Percentiles rank a stretch among this genome's conserved stretches.
Conservation (phyloP, 2,329 filamentous ascomycete species). For the Xylogone sp. region DNA sequence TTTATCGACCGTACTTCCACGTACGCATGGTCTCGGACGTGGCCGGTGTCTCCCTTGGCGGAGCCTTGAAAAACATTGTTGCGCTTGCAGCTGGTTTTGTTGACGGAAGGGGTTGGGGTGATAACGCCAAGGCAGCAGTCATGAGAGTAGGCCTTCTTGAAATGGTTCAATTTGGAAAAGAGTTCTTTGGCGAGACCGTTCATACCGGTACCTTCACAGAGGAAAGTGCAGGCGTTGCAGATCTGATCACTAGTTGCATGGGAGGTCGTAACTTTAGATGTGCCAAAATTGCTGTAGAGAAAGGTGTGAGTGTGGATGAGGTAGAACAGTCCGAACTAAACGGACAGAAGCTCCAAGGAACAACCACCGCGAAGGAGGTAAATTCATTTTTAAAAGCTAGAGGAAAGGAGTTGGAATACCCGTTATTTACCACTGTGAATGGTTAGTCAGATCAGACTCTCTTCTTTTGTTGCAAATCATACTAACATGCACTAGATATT, state of each 20-base stretch:
- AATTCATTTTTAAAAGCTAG: conserved; percentile 80
- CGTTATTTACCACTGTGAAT: conserved; percentile 86
- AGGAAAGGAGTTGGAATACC: conserved; percentile 78
- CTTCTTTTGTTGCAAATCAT: background rate
- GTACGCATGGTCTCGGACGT: conserved; percentile 92
- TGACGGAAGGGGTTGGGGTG: conserved; percentile 92
- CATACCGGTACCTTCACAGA: conserved; percentile 90
- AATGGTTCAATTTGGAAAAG: conserved; percentile 93
- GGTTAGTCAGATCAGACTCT: conserved; percentile 17
- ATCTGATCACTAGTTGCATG: conserved; percentile 90
- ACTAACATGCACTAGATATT: conserved; percentile 50
- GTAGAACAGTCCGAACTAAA: conserved; percentile 89
- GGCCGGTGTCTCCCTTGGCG: conserved; percentile 91
- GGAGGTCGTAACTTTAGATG: conserved; percentile 93
- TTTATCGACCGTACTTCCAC: conserved; percentile 97
- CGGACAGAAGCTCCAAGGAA: conserved; percentile 95
- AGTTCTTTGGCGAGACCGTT: conserved; percentile 84
- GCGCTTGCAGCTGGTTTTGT: conserved; percentile 93
- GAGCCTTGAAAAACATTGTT: conserved; percentile 95
- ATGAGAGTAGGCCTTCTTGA: conserved; percentile 95
- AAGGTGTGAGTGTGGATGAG: conserved; percentile 76
- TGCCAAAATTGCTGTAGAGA: conserved; percentile 81
- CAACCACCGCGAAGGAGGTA: conserved; percentile 86
- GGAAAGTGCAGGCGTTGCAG: conserved; percentile 90
- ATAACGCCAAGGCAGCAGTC: conserved; percentile 97